Evolutionary conservation across 129 eudicot species (phyloP).

Genomic region (Tagetes patula): DNA sequence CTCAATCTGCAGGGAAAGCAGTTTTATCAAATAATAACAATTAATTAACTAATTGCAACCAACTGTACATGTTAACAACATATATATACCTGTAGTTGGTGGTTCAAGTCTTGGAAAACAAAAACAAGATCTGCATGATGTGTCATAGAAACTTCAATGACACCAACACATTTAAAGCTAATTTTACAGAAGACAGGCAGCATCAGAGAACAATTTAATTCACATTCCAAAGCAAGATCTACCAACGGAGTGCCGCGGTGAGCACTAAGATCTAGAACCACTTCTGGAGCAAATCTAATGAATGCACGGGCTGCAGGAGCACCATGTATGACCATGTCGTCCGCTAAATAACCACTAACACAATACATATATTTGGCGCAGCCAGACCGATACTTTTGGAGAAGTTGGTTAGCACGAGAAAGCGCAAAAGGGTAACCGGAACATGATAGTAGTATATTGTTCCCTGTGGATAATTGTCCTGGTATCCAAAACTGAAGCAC

Average conservation of each 20-base stretch:
- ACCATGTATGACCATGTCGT: background rate
- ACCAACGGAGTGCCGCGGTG: constrained; percentile 7
- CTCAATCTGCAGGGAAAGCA: background rate
- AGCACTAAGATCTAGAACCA: constrained; percentile 12
- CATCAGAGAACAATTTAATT: background rate
- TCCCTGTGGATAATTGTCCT: no score
- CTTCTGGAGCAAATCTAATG: background rate
- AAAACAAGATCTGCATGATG: background rate
- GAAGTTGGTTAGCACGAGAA: background rate
- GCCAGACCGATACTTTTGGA: background rate
- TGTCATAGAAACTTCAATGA: background rate
- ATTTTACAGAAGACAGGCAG: constrained; percentile 6
- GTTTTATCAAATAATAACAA: no score
- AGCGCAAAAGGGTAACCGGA: background rate
- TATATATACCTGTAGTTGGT: background rate
- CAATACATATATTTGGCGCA: background rate
- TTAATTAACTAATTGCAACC: no score
- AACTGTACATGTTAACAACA: background rate
- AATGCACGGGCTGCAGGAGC: background rate
- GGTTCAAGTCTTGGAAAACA: background rate
- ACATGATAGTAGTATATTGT: background rate
- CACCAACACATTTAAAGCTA: background rate
- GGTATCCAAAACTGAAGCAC: no score
- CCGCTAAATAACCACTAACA: background rate
- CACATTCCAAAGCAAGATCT: constrained; percentile 8